These are phyloP conservation scores for Fusarium marasasianum DNA, from an alignment of 2,329 filamentous ascomycete genomes.

Conservation along the genomic window DNA sequence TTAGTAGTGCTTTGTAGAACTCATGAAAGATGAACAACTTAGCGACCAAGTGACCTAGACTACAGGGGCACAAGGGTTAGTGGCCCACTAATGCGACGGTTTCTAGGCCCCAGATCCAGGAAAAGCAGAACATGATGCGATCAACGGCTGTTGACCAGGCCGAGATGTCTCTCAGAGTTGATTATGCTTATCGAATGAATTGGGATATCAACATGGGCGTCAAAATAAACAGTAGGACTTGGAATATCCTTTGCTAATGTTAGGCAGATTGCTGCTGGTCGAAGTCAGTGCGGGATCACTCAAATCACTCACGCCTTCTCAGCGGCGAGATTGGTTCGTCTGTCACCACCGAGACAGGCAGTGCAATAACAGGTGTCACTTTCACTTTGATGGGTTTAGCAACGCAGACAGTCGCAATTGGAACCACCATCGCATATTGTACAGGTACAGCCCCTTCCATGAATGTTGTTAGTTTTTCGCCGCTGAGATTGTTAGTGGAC, in stretches of 20 bases:
- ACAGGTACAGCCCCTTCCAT: too few relatives aligned
- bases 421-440: too few relatives aligned
- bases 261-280: not conserved
- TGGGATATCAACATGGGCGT: fast-evolving
- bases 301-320: not conserved
- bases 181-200: too few relatives aligned
- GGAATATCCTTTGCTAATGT: not conserved
- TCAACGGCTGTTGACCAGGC: not conserved
- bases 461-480: too few relatives aligned
- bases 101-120: not conserved
- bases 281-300: not conserved
- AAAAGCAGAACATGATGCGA: not conserved
- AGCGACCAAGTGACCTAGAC: not conserved
- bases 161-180: not conserved
- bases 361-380: not conserved
- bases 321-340: not conserved
- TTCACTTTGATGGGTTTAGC: not conserved
- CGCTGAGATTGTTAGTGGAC: not conserved
- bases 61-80: too few relatives aligned
- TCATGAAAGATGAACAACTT: not conserved
- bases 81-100: not conserved
- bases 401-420: not conserved
- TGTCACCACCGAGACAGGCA: not conserved
- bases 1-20: not conserved
- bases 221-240: not conserved